Evolutionary conservation across 2,329 filamentous ascomycete genomes (phyloP), one percentile per base, ranked within the genome.

Genomic region (Aspergillus neoniger): DNA sequence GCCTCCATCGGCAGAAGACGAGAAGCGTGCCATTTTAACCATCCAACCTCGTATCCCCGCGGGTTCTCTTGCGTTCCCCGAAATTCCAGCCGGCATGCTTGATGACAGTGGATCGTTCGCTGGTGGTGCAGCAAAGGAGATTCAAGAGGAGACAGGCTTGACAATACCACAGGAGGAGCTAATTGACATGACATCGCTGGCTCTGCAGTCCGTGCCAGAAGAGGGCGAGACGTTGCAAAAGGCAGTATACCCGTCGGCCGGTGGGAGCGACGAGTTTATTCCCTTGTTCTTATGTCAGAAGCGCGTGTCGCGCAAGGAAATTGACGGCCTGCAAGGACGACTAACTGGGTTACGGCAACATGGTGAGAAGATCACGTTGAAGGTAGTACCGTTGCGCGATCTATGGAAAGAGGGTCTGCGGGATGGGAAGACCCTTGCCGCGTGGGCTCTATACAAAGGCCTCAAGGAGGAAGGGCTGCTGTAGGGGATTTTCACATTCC

Each of bases 51-150:
- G 85, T 25, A 80, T 86, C 10, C 82, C 85, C 4, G 82, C 83
- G 1, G 83, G 81, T 0, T 83, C 80, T 1, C 76, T 87, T 3
- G 74, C 80, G 1, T 83, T 87, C 59, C 67, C 78, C 12, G 85
- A 87, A 68, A 80, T 87, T 8, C 85, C 85, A 2, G 85, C 85
- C 0, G 85, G 85, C 17, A 86, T 87, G 84, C 75, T 87, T 1
- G 85, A 87, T 64, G 82, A 83, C 61, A 75, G 73, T 39, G 81
- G 82, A 9, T 80, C 79, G 0, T 84, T 87, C 62, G 75, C 79
- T 0, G 84, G 85, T 6, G 81, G 77, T 9, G 85, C 85, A 0
- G 84, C 83, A 2, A 80, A 81, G 53, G 85, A 87, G 63, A 84
- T 87, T 38, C 65, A 80, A 30, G 84, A 87, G 68, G 85, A 87